phyloP scores from a whole-genome alignment of 2,329 filamentous ascomycete genomes.

The Penicillium olsonii region DNA sequence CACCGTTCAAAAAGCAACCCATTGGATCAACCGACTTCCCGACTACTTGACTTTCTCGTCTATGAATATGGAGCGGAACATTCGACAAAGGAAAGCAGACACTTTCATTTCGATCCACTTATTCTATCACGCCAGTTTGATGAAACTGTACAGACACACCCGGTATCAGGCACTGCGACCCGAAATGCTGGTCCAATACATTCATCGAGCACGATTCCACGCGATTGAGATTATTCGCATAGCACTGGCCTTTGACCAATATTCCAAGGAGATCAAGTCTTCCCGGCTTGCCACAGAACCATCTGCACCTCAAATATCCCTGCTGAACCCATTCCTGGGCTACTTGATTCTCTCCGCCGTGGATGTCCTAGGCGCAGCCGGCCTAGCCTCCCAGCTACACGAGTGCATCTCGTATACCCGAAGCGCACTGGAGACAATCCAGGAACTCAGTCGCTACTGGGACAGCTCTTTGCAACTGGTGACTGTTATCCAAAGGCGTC shows the following conservation, averaged over 20 bases:
- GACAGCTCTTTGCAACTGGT: slow-evolving; percentile 56
- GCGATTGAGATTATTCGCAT: slow-evolving; percentile 56
- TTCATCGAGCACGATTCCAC: slow-evolving; percentile 54
- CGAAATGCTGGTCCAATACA: slow-evolving; percentile 48
- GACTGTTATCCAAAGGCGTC: slow-evolving; percentile 50
- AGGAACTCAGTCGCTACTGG: slow-evolving; percentile 62
- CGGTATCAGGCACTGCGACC: slow-evolving; percentile 46
- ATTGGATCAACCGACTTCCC: slow-evolving; percentile 63
- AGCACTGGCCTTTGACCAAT: slow-evolving; percentile 26
- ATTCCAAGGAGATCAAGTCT: slow-evolving; percentile 24
- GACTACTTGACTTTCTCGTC: slow-evolving; percentile 55
- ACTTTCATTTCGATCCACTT: slow-evolving; percentile 66
- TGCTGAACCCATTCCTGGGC: slow-evolving; percentile 64
- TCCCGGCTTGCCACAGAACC: slow-evolving; percentile 21
- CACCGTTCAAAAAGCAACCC: slow-evolving; percentile 54
- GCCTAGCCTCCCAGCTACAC: slow-evolving; percentile 54
- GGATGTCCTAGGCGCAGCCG: slow-evolving; percentile 66
- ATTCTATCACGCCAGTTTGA: slow-evolving; percentile 64
- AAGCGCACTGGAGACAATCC: slow-evolving; percentile 56
- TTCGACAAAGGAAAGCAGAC: slow-evolving; percentile 56
- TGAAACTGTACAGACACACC: slow-evolving; percentile 66
- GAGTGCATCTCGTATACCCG: slow-evolving; percentile 57
- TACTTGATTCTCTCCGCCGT: slow-evolving; percentile 64
- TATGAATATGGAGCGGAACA: slow-evolving; percentile 59
- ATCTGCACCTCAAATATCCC: slow-evolving; percentile 35